Conservation (phyloP, 2,329 filamentous ascomycete genomes). For the Tolypocladium cylindrosporum region DNA sequence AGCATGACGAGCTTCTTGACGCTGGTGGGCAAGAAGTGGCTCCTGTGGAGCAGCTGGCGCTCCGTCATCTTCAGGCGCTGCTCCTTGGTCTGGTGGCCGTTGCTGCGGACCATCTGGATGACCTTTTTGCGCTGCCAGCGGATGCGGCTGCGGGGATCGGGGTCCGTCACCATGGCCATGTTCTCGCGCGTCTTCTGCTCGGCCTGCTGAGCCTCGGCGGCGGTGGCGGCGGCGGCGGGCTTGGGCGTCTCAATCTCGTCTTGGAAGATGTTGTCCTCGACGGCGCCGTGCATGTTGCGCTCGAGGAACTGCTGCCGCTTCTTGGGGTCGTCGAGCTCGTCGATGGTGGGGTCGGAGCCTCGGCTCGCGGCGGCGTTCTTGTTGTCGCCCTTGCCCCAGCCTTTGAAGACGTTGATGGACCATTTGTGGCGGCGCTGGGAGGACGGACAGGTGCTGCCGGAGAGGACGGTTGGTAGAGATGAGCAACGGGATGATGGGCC, state of each 20-base stretch:
- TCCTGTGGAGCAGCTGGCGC: slow-evolving; percentile 46
- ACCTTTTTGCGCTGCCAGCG: slow-evolving; percentile 80
- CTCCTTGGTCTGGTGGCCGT: slow-evolving; percentile 41
- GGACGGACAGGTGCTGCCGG: not conserved
- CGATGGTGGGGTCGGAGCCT: slow-evolving; percentile 11
- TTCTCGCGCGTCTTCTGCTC: slow-evolving; percentile 33
- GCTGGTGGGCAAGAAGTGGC: slow-evolving; percentile 68
- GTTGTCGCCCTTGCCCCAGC: slow-evolving; percentile 19
- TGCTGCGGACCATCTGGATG: slow-evolving; percentile 60
- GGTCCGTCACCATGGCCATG: slow-evolving; percentile 60
- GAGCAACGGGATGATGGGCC: slow-evolving; percentile 9
- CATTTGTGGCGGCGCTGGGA: slow-evolving; percentile 31
- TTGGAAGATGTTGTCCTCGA: slow-evolving; percentile 53
- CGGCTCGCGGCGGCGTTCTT: slow-evolving; percentile 20
- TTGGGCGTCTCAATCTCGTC: slow-evolving; percentile 37
- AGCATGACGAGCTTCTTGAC: slow-evolving; percentile 86
- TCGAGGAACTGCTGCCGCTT: slow-evolving; percentile 31
- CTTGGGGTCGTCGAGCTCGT: slow-evolving; percentile 31
- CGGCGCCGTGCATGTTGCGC: slow-evolving; percentile 27
- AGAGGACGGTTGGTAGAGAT: not conserved
- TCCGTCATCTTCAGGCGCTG: slow-evolving; percentile 59
- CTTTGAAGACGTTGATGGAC: slow-evolving; percentile 29
- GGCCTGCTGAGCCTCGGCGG: slow-evolving; percentile 12
- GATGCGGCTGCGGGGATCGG: slow-evolving; percentile 59
- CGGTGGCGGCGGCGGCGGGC: slow-evolving; percentile 10